Percentiles rank a stretch among this genome's conserved stretches.
Evolutionary conservation across 768 basidiomycete species (phyloP).

Genomic region (Udeniomyces megalosporus): DNA sequence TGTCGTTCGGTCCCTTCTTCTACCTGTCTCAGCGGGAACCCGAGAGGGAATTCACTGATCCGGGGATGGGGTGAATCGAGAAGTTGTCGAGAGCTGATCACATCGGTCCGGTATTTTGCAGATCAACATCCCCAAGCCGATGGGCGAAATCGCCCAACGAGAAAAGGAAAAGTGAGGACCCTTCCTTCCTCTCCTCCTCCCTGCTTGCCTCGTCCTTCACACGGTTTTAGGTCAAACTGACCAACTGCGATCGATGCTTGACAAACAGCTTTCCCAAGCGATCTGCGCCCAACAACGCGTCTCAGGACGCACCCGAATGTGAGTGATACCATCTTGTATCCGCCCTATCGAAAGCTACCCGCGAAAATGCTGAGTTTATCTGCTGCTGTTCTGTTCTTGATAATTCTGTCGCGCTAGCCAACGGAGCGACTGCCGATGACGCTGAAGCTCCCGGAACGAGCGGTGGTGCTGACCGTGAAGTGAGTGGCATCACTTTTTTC

Average conservation of each 20-base stretch:
- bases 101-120: neutral
- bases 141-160: conserved; percentile 8
- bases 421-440: conserved; percentile 23
- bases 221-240: too few species aligned
- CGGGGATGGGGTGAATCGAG: neutral
- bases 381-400: neutral
- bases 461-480: conserved; percentile 17
- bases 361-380: too few species aligned
- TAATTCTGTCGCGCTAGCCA: neutral
- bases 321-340: neutral
- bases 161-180: conserved; percentile 13
- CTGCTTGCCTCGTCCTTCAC: too few species aligned
- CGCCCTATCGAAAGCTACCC: neutral
- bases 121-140: conserved; percentile 16
- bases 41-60: neutral
- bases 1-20: neutral
- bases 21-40: neutral
- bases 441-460: conserved; percentile 21
- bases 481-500: neutral
- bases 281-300: conserved; percentile 16
- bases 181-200: neutral
- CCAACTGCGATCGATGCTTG: too few species aligned
- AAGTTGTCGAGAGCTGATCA: neutral
- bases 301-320: conserved; percentile 7
- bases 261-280: conserved; percentile 24